phyloP scores from a whole-genome alignment of 164 flowering plant species.

The Cinnamomum chago region DNA sequence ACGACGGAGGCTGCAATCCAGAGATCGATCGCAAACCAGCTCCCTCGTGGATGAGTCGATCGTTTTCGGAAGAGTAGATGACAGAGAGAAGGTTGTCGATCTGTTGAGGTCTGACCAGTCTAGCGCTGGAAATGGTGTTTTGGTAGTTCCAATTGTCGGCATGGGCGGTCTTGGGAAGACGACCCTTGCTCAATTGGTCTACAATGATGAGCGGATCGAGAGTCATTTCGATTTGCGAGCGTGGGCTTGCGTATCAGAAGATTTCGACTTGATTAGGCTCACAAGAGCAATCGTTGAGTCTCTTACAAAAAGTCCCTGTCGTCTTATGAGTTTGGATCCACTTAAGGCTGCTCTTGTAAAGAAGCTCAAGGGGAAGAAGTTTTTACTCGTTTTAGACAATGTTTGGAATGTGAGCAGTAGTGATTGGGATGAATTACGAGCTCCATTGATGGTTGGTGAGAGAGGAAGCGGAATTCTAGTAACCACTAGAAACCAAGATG shows the following conservation, averaged over 20 bases:
- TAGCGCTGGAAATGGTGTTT: background rate
- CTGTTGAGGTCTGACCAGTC: background rate
- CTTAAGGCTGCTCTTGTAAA: background rate
- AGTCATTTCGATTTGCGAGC: background rate
- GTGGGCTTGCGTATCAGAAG: constrained; percentile 7
- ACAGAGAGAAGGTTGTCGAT: constrained; percentile 4
- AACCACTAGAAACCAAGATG: constrained; percentile 13
- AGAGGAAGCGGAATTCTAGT: constrained; percentile 14
- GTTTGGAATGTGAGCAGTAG: constrained; percentile 12
- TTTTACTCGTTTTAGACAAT: constrained; percentile 16
- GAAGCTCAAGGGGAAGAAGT: constrained; percentile 2
- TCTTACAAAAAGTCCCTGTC: background rate
- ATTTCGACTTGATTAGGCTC: background rate
- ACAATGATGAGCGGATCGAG: constrained; percentile 4
- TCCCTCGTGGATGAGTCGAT: constrained; percentile 2
- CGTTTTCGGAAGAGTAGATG: constrained; percentile 9
- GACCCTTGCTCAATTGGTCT: constrained; percentile 5
- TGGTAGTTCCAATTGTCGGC: background rate
- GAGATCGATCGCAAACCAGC: background rate
- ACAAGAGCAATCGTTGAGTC: constrained; percentile 1
- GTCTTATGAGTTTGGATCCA: constrained; percentile 1
- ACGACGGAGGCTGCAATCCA: no score
- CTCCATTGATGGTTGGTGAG: background rate
- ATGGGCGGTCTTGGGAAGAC: constrained; percentile 11
- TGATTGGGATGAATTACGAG: constrained; percentile 6